Evolutionary conservation across 2,329 filamentous ascomycete genomes (phyloP), one percentile per base, ranked within the genome.

Genomic region (Aspergillus unguis): DNA sequence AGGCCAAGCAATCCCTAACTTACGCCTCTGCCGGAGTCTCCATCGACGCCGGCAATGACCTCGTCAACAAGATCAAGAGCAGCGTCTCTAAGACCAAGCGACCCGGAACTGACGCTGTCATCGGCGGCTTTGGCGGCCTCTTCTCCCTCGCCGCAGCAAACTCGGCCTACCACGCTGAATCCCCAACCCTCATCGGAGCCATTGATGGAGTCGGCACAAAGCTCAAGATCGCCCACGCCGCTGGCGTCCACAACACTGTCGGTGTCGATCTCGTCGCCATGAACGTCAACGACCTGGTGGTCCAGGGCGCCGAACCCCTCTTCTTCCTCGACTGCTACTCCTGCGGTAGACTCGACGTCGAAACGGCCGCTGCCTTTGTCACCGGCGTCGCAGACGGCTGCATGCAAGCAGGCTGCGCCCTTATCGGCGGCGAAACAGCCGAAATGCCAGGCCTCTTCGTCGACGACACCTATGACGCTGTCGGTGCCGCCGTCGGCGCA

Each of bases 251-350:
- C 74, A 86, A 92, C 71, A 96, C 92, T 3, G 92, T 99, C 8
- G 94, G 94, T 55, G 91, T 99, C 63, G 94, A 99, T 69, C 82
- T 99, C 33, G 94, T 99, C 3, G 94, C 94, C 61, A 97, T 97
- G 92, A 97, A 96, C 71, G 94, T 97, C 68, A 99, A 99, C 72
- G 94, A 99, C 67, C 81, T 99, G 0, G 86, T 99, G 47, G 94
- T 97, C 6, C 92, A 97, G 76, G 94, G 94, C 50, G 94, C 94
- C 9, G 90, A 94, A 62, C 92, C 94, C 2, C 80, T 97, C 59
- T 94, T 94, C 80, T 97, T 99, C 81, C 85, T 97, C 57, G 94
- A 99, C 77, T 97, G 95, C 81, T 96, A 95, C 74, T 92, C 91
- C 56, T 96, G 92, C 80, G 91, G 89, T 71, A 87, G 87, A 70